Evolutionary conservation across 352 stramenopile species (phyloP).

Genomic region (Globisporangium mamillatum): DNA sequence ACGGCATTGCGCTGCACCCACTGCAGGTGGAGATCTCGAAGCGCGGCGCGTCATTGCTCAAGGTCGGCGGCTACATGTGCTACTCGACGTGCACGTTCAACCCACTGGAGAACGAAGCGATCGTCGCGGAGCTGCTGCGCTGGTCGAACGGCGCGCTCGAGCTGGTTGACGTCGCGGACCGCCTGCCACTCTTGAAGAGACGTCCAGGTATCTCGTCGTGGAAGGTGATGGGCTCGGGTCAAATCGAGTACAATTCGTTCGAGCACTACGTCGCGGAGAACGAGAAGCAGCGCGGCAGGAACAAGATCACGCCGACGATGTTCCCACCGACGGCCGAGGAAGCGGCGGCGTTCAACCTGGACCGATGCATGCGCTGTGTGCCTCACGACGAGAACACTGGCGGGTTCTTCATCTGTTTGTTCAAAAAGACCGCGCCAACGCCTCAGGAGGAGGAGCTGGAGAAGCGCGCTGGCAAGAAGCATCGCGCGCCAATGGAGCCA

Average conservation of each 20-base stretch:
- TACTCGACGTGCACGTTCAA: conserved; percentile 99
- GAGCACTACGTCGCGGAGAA: conserved; percentile 56
- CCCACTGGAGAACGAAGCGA: conserved; percentile 98
- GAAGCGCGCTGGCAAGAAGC: conserved; percentile 20
- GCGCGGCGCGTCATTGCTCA: conserved; percentile 89
- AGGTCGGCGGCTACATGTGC: conserved; percentile 92
- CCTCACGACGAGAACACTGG: conserved; percentile 98
- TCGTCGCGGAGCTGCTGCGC: conserved; percentile 96
- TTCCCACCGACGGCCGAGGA: conserved; percentile 88
- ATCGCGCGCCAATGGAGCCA: conserved; percentile 21
- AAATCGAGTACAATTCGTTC: conserved; percentile 78
- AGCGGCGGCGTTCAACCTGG: conserved; percentile 71
- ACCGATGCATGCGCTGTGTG: conserved; percentile 95
- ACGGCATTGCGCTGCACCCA: conserved; percentile 90
- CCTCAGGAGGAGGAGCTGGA: conserved; percentile 25
- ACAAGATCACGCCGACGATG: conserved; percentile 85
- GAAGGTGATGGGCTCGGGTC: conserved; percentile 91
- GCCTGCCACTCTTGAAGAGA: conserved; percentile 80
- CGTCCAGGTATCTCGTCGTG: conserved; percentile 88
- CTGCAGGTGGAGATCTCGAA: conserved; percentile 96
- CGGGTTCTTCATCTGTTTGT: conserved; percentile 98
- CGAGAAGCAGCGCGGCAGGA: conserved; percentile 63
- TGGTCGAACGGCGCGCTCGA: conserved; percentile 88
- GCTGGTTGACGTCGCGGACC: conserved; percentile 88
- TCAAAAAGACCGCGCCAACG: conserved; percentile 89